phyloP scores from a whole-genome alignment of 2,329 filamentous ascomycete species.

The Fusarium sarcochroum region DNA sequence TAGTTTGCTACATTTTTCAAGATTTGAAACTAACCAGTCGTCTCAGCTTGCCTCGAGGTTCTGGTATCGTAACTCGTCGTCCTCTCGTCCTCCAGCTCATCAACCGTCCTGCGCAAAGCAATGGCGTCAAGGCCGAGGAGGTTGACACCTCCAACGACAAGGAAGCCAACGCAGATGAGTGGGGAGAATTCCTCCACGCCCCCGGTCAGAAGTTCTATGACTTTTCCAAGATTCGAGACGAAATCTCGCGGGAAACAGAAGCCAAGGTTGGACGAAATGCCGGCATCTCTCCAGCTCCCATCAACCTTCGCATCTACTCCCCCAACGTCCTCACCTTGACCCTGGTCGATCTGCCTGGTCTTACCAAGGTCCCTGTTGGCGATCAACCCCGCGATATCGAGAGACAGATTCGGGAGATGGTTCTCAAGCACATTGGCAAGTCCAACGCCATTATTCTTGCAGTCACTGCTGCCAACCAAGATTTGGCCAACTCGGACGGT shows the following conservation, averaged over 20 bases:
- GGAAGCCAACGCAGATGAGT: slow-evolving; percentile 93
- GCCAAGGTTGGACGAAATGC: slow-evolving; percentile 96
- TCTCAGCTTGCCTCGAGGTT: slow-evolving; percentile 90
- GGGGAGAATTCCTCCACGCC: slow-evolving; percentile 98
- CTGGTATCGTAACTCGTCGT: slow-evolving; percentile 95
- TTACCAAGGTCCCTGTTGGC: slow-evolving; percentile 96
- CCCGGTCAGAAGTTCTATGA: slow-evolving; percentile 98
- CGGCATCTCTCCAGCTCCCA: slow-evolving; percentile 95
- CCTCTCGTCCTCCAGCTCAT: slow-evolving; percentile 98
- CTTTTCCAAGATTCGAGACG: slow-evolving; percentile 98
- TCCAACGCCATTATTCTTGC: slow-evolving; percentile 98
- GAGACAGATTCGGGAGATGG: slow-evolving; percentile 97
- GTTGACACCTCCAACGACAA: slow-evolving; percentile 80
- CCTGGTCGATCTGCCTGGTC: slow-evolving; percentile 93
- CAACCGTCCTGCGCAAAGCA: slow-evolving; percentile 83
- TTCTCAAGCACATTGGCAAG: slow-evolving; percentile 98
- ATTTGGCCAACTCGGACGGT: slow-evolving; percentile 98
- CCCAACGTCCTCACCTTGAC: slow-evolving; percentile 98
- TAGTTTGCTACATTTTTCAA: slow-evolving; percentile 21
- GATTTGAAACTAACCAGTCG: slow-evolving; percentile 31
- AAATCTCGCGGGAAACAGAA: slow-evolving; percentile 97
- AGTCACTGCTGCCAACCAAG: slow-evolving; percentile 95
- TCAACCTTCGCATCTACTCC: slow-evolving; percentile 98
- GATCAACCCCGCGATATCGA: slow-evolving; percentile 98
- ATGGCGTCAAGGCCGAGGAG: slow-evolving; percentile 79